Percentiles rank a stretch among this genome's conserved stretches.
Evolutionary conservation across 768 basidiomycete genomes (phyloP).

Genomic region (Amanita exitialis): DNA sequence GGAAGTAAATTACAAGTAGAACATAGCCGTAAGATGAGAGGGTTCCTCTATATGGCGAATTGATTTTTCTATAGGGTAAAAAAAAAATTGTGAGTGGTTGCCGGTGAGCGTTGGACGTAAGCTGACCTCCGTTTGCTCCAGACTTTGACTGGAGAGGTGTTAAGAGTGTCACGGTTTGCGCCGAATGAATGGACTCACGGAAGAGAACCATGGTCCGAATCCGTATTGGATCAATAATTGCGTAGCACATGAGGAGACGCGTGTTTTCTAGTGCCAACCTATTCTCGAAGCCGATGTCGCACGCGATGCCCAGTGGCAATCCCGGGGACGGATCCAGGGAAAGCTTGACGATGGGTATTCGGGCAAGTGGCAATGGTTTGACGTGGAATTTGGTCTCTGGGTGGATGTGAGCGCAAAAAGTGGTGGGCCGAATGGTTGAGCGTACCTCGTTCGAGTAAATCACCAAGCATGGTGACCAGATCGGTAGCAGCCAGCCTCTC

Average conservation of each 20-base stretch:
- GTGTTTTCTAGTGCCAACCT: constrained; percentile 96
- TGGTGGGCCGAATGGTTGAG: constrained; percentile 3
- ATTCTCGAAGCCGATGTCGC: constrained; percentile 99
- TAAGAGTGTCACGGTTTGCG: constrained; percentile 3
- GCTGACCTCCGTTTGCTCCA: constrained; percentile 91
- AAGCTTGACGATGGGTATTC: constrained; percentile 98
- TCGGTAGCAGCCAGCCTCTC: constrained; percentile 74
- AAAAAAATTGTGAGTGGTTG: background rate
- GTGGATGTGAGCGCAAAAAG: constrained; percentile 8
- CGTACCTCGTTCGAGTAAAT: constrained; percentile 87
- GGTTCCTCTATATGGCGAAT: constrained; percentile 95
- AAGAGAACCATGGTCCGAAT: constrained; percentile 93
- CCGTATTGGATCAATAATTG: constrained; percentile 90
- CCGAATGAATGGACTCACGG: constrained; percentile 49
- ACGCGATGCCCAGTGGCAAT: constrained; percentile 82
- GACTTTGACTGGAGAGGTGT: constrained; percentile 71
- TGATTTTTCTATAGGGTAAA: constrained; percentile 70
- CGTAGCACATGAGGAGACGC: constrained; percentile 91
- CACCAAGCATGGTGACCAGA: constrained; percentile 89
- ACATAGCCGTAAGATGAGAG: constrained; percentile 97
- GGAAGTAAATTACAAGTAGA: constrained; percentile 94
- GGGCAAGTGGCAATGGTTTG: constrained; percentile 91
- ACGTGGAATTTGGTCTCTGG: constrained; percentile 93
- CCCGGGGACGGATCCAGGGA: constrained; percentile 81
- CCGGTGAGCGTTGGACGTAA: background rate